phyloP scores from a whole-genome alignment of 2,329 filamentous ascomycete genomes.

The Beauveria asiatica region DNA sequence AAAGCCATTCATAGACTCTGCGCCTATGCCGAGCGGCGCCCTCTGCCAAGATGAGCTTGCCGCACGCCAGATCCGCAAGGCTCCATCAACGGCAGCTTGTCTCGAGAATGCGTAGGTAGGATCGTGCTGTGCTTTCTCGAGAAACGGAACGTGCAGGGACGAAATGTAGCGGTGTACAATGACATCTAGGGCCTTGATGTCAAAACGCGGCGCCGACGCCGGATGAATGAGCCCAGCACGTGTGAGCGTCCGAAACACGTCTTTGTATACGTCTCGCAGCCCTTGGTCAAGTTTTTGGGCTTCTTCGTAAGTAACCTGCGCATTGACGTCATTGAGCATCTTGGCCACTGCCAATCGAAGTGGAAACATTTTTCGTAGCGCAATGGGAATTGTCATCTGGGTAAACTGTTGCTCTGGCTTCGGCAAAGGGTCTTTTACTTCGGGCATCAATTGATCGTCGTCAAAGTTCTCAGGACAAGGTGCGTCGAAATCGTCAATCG shows the following conservation, averaged over 20 bases:
- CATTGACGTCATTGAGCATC: slow-evolving; percentile 34
- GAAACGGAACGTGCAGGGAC: slow-evolving; percentile 46
- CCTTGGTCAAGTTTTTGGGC: slow-evolving; percentile 34
- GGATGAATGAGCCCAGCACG: slow-evolving; percentile 17
- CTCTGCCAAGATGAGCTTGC: slow-evolving; percentile 19
- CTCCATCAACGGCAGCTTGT: slow-evolving; percentile 37
- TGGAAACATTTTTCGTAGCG: slow-evolving; percentile 33
- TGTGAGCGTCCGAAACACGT: slow-evolving; percentile 25
- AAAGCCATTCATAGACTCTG: neutral
- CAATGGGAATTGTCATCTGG: slow-evolving; percentile 30
- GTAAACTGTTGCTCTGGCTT: slow-evolving; percentile 30
- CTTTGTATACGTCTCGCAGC: slow-evolving; percentile 34
- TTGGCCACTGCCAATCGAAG: slow-evolving; percentile 33
- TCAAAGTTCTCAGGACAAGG: slow-evolving; percentile 39
- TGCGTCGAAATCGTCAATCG: slow-evolving; percentile 38
- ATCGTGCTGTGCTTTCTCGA: slow-evolving; percentile 29
- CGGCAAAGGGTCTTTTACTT: slow-evolving; percentile 18
- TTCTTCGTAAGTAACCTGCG: slow-evolving; percentile 32
- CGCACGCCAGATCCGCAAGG: slow-evolving; percentile 37
- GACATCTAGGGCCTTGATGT: slow-evolving; percentile 38
- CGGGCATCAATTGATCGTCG: slow-evolving; percentile 35
- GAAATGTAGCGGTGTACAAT: slow-evolving; percentile 46
- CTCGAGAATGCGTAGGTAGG: slow-evolving; percentile 42
- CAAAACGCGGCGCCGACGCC: slow-evolving; percentile 25
- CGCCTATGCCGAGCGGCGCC: neutral